Evolutionary conservation across 1,139 yeast genomes (phyloP), one percentile per base, ranked within the genome.

Genomic region (Blastobotrys arbuscula): DNA sequence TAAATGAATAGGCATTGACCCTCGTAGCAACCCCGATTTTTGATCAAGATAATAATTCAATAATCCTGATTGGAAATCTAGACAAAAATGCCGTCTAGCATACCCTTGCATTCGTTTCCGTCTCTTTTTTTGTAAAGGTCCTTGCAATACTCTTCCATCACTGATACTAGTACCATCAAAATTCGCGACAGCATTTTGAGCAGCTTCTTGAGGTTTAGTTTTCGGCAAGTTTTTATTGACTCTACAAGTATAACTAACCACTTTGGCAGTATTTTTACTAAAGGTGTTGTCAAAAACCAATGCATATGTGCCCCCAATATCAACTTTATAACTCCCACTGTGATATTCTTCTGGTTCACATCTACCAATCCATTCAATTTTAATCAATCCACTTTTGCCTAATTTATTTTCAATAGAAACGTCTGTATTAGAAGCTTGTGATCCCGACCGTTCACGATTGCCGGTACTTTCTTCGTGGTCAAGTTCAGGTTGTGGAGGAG

Each of bases 211-310:
- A 16, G 12, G 13, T 9, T 34, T 9, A 16, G 3, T 13, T 23
- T 26, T 33, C 39, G 37, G 7, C 5, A 20, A 3, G 6, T 39
- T 40, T 19, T 33, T 38, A 34, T 47, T 44, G 12, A 79, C 70
- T 50, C 75, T 75, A 47, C 78, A 74, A 48, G 83, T 79, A 65
- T 89, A 89, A 50, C 82, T 72, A 1, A 90, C 82, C 53, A 84
- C 86, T 67, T 92, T 92, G 46, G 90, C 81, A 20, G 82, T 84
- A 40, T 84, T 87, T 60, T 87, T 88, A 36, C 96, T 84, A 57
- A 90, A 88, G 1, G 96, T 84, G 65, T 92, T 92, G 66, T 92
- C 97, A 63, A 92, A 84, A 16, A 92, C 84, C 62, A 92, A 84
- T 0, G 97, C 97, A 69, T 79, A 85, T 63, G 82, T 77, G 1